A percentile compares a stretch with the other conserved stretches of the same genome.
These are phyloP conservation scores for Yamadazyma blattariae DNA, from an alignment of 1,139 yeast species.

Conservation along the genomic window DNA sequence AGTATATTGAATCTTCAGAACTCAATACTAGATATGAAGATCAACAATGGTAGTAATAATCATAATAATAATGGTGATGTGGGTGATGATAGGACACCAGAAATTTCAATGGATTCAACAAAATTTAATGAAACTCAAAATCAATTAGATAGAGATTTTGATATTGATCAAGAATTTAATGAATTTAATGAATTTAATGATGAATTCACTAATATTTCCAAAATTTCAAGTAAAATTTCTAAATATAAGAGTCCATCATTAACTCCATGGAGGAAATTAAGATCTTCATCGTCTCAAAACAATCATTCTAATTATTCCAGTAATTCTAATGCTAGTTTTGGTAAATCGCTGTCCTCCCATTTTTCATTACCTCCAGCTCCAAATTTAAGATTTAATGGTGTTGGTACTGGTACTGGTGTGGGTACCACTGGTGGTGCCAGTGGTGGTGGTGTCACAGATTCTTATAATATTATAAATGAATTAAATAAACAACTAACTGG, in stretches of 20 bases:
- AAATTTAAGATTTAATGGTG: conserved; percentile 8
- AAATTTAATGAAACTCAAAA: conserved; percentile 26
- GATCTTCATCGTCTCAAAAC: conserved; percentile 19
- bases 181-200: conserved; percentile 2
- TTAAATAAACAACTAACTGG: conserved; percentile 38
- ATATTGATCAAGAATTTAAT: conserved; percentile 9
- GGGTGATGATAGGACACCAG: conserved; percentile 1
- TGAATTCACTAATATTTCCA: conserved; percentile 5
- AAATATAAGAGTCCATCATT: conserved; percentile 11
- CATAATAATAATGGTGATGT: not conserved
- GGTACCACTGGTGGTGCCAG: conserved; percentile 8
- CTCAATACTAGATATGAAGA: conserved; percentile 19
- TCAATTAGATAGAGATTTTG: conserved; percentile 31
- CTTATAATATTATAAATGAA: conserved; percentile 11
- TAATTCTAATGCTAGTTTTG: no score
- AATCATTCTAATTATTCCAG: no score
- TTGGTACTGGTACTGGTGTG: conserved; percentile 3
- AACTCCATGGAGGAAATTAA: conserved; percentile 33
- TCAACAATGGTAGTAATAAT: conserved; percentile 5
- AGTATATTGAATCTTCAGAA: conserved; percentile 22
- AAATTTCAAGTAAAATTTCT: conserved; percentile 5
- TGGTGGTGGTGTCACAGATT: conserved; percentile 8
- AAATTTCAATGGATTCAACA: conserved; percentile 19
- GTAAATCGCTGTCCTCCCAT: no score
- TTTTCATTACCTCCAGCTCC: conserved; percentile 14